Evolutionary conservation across 2,329 filamentous ascomycete genomes (phyloP).

Genomic region (Sclerotinia sclerotiorum): DNA sequence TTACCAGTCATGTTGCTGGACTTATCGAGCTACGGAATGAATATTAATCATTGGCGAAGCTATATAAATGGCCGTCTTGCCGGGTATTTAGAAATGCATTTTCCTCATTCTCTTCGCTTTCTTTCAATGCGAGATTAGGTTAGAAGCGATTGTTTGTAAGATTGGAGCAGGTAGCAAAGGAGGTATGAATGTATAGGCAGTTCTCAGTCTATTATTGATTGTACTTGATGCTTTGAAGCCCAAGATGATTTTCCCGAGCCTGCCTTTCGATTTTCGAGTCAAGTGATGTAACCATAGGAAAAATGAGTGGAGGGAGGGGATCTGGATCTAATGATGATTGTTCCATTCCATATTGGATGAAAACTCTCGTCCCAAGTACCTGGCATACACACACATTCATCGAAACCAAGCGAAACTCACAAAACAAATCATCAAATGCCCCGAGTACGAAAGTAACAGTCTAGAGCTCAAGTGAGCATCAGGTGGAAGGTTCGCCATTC

Average conservation of each 20-base stretch:
- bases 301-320: background rate
- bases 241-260: constrained; percentile 2
- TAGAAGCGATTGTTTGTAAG: background rate
- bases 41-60: background rate
- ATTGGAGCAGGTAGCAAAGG: background rate
- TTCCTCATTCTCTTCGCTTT: background rate
- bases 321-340: no score
- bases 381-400: background rate
- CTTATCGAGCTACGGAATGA: background rate
- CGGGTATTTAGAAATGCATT: background rate
- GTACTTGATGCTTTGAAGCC: background rate
- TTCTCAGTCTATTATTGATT: no score
- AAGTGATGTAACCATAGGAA: background rate
- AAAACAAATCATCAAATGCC: constrained; percentile 3
- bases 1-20: background rate
- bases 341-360: background rate
- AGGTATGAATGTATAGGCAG: background rate
- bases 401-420: background rate
- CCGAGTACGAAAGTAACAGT: constrained; percentile 7
- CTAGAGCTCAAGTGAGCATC: constrained; percentile 10
- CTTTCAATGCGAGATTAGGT: background rate
- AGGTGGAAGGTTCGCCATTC: background rate
- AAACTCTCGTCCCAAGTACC: background rate
- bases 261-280: background rate
- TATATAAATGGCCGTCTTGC: background rate